Evolutionary conservation across 2,329 filamentous ascomycete genomes (phyloP).

Genomic region (Aphanoascus verrucosus): DNA sequence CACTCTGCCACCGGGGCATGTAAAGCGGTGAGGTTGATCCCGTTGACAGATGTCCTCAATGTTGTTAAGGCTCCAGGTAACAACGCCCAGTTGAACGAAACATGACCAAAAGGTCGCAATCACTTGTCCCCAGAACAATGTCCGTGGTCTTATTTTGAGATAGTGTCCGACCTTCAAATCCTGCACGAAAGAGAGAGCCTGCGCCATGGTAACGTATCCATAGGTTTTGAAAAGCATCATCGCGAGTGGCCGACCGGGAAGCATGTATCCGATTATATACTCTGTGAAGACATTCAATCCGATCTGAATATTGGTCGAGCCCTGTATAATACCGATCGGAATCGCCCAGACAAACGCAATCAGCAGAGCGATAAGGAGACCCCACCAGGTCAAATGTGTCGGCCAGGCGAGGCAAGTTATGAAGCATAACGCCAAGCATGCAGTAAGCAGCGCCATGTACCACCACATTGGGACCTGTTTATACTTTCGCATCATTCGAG

Average conservation of each 20-base stretch:
- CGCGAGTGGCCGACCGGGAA: constrained; percentile 57
- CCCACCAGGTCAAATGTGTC: constrained; percentile 63
- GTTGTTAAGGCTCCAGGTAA: constrained; percentile 39
- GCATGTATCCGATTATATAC: constrained; percentile 62
- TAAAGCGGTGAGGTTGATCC: constrained; percentile 49
- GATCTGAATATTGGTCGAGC: constrained; percentile 55
- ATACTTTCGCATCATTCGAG: constrained; percentile 48
- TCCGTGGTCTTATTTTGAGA: constrained; percentile 47
- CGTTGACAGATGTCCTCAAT: constrained; percentile 56
- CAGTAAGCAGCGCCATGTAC: constrained; percentile 40
- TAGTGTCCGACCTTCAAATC: constrained; percentile 59
- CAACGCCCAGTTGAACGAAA: constrained; percentile 39
- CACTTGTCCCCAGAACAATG: constrained; percentile 44
- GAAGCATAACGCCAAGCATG: constrained; percentile 43
- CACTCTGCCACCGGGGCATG: constrained; percentile 47
- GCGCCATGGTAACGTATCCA: constrained; percentile 57
- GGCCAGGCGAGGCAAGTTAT: constrained; percentile 44
- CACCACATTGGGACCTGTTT: constrained; percentile 48
- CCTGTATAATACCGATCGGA: constrained; percentile 53
- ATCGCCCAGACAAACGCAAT: constrained; percentile 55
- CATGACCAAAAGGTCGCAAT: constrained; percentile 42
- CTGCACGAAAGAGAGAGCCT: constrained; percentile 54
- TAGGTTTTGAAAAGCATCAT: constrained; percentile 74
- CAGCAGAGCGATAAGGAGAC: constrained; percentile 54
- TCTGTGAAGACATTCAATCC: constrained; percentile 65